Evolutionary conservation across 768 basidiomycete genomes (phyloP), one percentile per base, ranked within the genome.

Genomic region (Suillus weaverae): DNA sequence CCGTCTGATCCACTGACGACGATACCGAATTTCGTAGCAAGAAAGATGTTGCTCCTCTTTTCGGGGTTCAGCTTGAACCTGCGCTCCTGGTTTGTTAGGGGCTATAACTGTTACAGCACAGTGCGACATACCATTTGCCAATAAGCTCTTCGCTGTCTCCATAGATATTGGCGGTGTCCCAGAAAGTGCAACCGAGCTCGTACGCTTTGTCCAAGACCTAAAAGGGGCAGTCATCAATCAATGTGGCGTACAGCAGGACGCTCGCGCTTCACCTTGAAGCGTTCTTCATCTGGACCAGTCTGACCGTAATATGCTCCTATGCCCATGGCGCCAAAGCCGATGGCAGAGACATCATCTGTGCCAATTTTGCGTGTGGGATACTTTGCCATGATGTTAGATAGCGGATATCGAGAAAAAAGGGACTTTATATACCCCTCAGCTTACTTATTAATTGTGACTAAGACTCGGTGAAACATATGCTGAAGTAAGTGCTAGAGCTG

Each of bases 291-390:
- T 4, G 79, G 64, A 16, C 75, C 75, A 0, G 72, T 70, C 2
- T 70, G 63, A n/a, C 87, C 86, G 63, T 86, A 87, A 51, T 71
- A 77, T 1, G 74, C 78, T 16, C 82, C 81, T 13, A 88, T 69
- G 7, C 85, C 86, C 88, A 89, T 89, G 8, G 81, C 75, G 6
- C 89, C 89, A 64, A 84, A 87, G 2, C 88, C 87, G 13, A 90
- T 79, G 26, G 82, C 82, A 8, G 81, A 77, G n/a, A 86, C 81
- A 14, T 76, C 63, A 33, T 76, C 71, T 16, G 77, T 71, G 32
- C 84, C 85, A 32, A 89, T 80, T 61, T 76, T 81, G 62, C 80
- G 81, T 63, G 76, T 79, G 32, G 75, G 80, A 65, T 76, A 74
- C 9, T 54, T 2, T 5, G 11, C 2, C 53, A 54, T 54, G 67